Evolutionary conservation across 208 protist genomes (phyloP).

Genomic region (Wallacemonas sp.): DNA sequence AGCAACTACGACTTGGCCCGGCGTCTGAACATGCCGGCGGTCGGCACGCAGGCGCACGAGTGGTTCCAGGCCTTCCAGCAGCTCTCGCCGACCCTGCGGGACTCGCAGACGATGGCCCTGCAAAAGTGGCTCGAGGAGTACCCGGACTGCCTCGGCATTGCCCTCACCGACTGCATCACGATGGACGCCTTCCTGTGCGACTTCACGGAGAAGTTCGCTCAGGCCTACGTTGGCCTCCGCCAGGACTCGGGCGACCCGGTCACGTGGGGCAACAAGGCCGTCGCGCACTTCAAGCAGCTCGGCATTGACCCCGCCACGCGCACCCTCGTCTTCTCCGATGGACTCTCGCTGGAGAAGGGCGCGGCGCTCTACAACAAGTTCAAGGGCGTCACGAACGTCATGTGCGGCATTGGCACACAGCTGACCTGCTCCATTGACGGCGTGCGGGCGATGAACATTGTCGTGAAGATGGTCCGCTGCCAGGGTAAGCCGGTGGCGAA

Average conservation of each 20-base stretch:
- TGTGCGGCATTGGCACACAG: conserved; percentile 87
- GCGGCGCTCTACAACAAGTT: conserved; percentile 60
- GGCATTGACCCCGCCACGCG: conserved; percentile 77
- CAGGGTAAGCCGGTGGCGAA: conserved; percentile 87
- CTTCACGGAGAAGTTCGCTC: conserved; percentile 62
- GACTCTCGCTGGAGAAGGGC: conserved; percentile 77
- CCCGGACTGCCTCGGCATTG: conserved; percentile 76
- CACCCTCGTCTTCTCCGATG: conserved; percentile 88
- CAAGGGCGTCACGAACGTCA: conserved; percentile 56
- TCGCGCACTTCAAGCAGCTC: conserved; percentile 75
- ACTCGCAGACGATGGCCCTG: conserved; percentile 74
- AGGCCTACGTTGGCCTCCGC: conserved; percentile 69
- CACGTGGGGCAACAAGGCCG: conserved; percentile 77
- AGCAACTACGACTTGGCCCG: conserved; percentile 88
- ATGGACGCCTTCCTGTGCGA: conserved; percentile 89
- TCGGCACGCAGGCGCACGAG: conserved; percentile 89
- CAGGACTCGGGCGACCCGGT: conserved; percentile 83
- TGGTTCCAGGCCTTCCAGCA: conserved; percentile 93
- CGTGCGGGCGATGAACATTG: conserved; percentile 79
- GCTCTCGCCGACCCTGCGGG: conserved; percentile 61
- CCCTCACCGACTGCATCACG: conserved; percentile 90
- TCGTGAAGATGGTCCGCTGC: conserved; percentile 92
- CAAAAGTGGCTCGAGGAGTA: conserved; percentile 84
- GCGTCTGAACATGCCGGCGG: conserved; percentile 50
- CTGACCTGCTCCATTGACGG: conserved; percentile 83